phyloP scores from a whole-genome alignment of 805 yeast genomes.

The Diddensiella caesifluorescens region DNA sequence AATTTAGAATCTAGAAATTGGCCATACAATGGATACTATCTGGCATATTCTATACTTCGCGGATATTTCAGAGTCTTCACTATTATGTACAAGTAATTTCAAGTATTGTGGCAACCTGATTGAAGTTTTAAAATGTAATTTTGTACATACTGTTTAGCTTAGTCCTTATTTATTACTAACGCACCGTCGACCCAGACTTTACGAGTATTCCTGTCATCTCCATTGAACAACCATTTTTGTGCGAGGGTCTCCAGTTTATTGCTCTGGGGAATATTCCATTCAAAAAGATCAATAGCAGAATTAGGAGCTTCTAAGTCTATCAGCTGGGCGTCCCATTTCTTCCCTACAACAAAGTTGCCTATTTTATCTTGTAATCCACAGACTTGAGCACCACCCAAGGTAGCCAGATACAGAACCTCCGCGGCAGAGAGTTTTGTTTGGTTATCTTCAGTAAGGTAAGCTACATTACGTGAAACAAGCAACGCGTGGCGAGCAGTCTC shows the following conservation, averaged over 20 bases:
- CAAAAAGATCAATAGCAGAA: constrained; percentile 69
- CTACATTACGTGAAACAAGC: constrained; percentile 63
- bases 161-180: constrained; percentile 45
- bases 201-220: constrained; percentile 85
- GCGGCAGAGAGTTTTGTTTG: constrained; percentile 50
- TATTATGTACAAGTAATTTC: not conserved
- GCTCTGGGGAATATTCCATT: constrained; percentile 49
- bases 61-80: not conserved
- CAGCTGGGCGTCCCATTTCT: constrained; percentile 77
- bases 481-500: constrained; percentile 65
- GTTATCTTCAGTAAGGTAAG: constrained; percentile 48
- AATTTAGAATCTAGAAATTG: too few relatives aligned
- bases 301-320: constrained; percentile 52
- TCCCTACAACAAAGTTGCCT: constrained; percentile 74
- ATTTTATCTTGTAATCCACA: constrained; percentile 49
- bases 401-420: constrained; percentile 76
- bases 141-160: not conserved
- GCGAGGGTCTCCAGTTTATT: constrained; percentile 51
- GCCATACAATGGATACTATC: not conserved
- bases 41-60: not conserved
- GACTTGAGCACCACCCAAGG: constrained; percentile 85
- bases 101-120: not conserved
- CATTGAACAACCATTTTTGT: constrained; percentile 87
- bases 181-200: constrained; percentile 82
- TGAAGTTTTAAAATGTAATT: not conserved